Conservation (phyloP, 2,329 filamentous ascomycete species). For the Alternaria panax region DNA sequence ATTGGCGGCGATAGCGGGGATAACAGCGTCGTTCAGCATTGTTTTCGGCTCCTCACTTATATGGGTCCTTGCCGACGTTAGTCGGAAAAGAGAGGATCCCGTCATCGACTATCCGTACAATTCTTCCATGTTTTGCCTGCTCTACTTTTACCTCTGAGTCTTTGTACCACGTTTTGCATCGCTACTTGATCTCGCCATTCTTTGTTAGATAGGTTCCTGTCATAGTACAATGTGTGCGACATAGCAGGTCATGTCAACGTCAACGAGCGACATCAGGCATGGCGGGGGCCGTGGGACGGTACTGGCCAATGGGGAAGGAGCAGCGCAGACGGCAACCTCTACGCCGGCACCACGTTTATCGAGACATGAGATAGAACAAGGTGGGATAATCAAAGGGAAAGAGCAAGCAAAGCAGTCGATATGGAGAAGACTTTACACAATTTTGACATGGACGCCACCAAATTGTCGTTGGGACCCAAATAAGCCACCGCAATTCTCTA, state of each 20-base stretch:
- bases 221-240: slow-evolving; percentile 3
- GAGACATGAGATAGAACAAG: neutral
- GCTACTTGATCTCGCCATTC: neutral
- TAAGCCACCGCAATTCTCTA: slow-evolving; percentile 71
- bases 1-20: slow-evolving; percentile 27
- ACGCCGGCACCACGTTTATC: neutral
- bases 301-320: neutral
- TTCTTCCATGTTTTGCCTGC: neutral
- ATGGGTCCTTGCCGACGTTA: slow-evolving; percentile 2
- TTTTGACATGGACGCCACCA: slow-evolving; percentile 67
- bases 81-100: slow-evolving; percentile 10
- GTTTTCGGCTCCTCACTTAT: slow-evolving; percentile 20
- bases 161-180: neutral
- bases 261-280: neutral
- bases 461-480: slow-evolving; percentile 73
- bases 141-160: neutral
- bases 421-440: slow-evolving; percentile 33
- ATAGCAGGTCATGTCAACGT: slow-evolving; percentile 2
- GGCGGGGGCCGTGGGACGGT: neutral
- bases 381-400: neutral
- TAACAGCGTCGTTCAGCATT: slow-evolving; percentile 9
- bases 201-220: slow-evolving; percentile 1
- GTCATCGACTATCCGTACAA: slow-evolving; percentile 18
- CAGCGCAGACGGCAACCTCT: neutral
- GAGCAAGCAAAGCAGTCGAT: slow-evolving; percentile 6